These are phyloP conservation scores for Russula olivacea DNA, from an alignment of 768 basidiomycete species.

Conservation along the genomic window DNA sequence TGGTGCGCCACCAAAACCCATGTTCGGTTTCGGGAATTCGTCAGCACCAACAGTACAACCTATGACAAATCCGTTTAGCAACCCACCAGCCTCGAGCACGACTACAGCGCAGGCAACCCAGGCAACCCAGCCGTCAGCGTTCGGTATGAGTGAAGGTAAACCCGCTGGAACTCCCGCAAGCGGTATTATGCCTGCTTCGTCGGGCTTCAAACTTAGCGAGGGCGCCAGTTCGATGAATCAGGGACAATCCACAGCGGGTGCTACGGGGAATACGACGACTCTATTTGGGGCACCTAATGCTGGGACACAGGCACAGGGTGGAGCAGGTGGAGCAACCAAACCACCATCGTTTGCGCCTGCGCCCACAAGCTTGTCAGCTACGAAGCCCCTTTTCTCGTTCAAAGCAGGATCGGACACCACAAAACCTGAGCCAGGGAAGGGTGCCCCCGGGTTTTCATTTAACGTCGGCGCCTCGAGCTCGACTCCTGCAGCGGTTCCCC, in stretches of 20 bases:
- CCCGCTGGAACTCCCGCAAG: neutral
- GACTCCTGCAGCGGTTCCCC: slow-evolving; percentile 7
- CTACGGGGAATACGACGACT: neutral
- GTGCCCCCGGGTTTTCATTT: neutral
- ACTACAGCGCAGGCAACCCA: neutral
- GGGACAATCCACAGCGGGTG: neutral
- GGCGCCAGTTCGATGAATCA: neutral
- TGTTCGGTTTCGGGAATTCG: slow-evolving; percentile 11
- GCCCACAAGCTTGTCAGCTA: neutral
- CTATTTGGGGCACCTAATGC: slow-evolving; percentile 6
- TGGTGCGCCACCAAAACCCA: slow-evolving; percentile 1
- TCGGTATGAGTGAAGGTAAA: slow-evolving; percentile 8
- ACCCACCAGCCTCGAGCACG: slow-evolving; percentile 2
- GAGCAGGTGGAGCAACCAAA: neutral
- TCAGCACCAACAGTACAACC: slow-evolving; percentile 6
- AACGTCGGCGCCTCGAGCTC: neutral
- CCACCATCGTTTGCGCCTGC: neutral
- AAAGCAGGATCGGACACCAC: neutral
- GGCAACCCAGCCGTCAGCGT: slow-evolving; percentile 4
- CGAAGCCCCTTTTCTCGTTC: slow-evolving; percentile 12
- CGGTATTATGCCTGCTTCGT: neutral
- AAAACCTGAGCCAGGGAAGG: slow-evolving; percentile 7
- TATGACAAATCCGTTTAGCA: slow-evolving; percentile 12
- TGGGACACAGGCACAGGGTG: slow-evolving; percentile 2
- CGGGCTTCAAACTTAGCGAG: neutral